phyloP scores from a whole-genome alignment of 1,284 basidiomycete genomes.

The Ganoderma multipileum region DNA sequence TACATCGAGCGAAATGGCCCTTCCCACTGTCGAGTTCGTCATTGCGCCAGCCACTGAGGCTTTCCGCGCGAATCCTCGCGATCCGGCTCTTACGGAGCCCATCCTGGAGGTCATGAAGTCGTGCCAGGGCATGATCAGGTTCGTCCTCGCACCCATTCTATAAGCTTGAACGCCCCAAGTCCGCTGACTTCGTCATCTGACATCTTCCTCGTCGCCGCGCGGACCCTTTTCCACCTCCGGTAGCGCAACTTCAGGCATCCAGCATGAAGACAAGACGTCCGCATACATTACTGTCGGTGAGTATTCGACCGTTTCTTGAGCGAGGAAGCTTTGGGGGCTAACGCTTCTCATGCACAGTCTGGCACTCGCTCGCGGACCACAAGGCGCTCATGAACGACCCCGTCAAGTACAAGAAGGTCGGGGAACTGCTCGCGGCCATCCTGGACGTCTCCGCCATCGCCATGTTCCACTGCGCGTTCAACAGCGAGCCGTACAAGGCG shows the following conservation, averaged over 20 bases:
- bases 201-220: background rate
- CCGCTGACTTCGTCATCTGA: background rate
- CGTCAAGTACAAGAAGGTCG: constrained; percentile 25
- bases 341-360: constrained; percentile 26
- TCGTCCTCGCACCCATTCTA: constrained; percentile 3
- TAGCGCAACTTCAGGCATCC: constrained; percentile 27
- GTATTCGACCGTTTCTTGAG: background rate
- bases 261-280: constrained; percentile 31
- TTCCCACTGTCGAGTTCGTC: constrained; percentile 27
- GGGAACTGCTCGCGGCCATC: constrained; percentile 1
- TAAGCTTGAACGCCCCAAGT: background rate
- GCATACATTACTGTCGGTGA: constrained; percentile 29
- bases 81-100: constrained; percentile 11
- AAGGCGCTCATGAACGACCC: constrained; percentile 25
- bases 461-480: constrained; percentile 31
- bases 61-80: constrained; percentile 19
- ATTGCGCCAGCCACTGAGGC: constrained; percentile 17
- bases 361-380: constrained; percentile 31
- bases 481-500: constrained; percentile 32
- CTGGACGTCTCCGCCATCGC: constrained; percentile 10
- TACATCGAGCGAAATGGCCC: constrained; percentile 17
- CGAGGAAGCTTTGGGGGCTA: background rate
- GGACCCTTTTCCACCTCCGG: background rate
- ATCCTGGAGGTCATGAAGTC: constrained; percentile 25
- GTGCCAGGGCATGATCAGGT: constrained; percentile 31